Base-by-base conservation (phyloP, 371 early-diverging fungal species). In the Mortierella sp. region DNA sequence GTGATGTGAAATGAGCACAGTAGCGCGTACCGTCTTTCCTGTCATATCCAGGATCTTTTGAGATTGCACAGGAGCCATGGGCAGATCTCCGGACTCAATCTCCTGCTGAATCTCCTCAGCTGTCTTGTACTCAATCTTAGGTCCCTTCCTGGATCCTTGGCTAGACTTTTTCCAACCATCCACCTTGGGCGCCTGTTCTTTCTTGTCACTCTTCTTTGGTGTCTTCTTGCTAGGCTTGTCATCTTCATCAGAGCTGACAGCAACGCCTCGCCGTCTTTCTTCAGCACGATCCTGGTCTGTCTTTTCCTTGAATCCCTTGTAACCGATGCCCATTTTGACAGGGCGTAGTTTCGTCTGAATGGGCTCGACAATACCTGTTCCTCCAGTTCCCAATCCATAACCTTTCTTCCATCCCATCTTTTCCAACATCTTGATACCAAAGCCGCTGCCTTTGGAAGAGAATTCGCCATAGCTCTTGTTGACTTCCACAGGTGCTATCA, bases 271-370 rank as follows among this genome's bases (percentile, higher is more conserved):
- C 43, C 60, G 31, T 47, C 80, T 81, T 8, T 71, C 85, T 21
- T 86, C 86, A 34, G 80, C 73, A 49, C 85, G 84, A 27, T 80
- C 79, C 55, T 87, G 84, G 4, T 79, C 81, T 14, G 86, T 86
- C 63, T 81, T 82, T 67, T 93, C 93, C 64, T 90, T 88, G 64
- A 93, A 91, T 7, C 90, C 91, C 19, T 84, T 79, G 79, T 85
- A 89, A 31, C 90, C 91, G 29, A 98, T 85, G 59, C 97, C 96
- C 87, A 90, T 90, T 49, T 89, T 83, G 12, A 79, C 78, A 7
- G 96, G 96, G 29, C 96, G 91, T 39, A 87, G 63, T 63, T 92
- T 93, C 4, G 91, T 92, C 49, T 96, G 92, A 27, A 98, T 89
- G 3, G 97, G 96, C 45, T 94, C 89, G 17, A 92, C 85, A 28